A percentile compares a stretch with the other conserved stretches of the same genome.
These are phyloP conservation scores for Dryas octopetala DNA, from an alignment of 306 rosid genomes.

Conservation along the genomic window DNA sequence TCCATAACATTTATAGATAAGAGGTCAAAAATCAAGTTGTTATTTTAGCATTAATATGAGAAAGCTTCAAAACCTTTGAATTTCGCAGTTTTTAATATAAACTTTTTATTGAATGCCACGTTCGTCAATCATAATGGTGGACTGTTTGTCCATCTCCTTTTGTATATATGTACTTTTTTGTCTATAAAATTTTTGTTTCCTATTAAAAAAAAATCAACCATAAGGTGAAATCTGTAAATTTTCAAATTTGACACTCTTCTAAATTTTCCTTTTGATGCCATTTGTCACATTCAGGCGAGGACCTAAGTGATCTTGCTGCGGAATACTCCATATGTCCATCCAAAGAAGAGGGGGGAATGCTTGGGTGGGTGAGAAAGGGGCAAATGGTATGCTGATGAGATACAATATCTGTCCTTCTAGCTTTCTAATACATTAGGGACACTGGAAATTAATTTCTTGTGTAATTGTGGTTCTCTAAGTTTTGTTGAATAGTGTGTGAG, in stretches of 20 bases:
- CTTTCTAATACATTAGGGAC: slow-evolving; percentile 6
- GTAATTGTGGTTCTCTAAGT: not conserved
- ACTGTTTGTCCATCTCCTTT: not conserved
- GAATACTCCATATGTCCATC: slow-evolving; percentile 86
- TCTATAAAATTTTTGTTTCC: not conserved
- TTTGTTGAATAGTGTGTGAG: not conserved
- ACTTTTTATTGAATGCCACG: not conserved
- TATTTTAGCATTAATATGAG: not conserved
- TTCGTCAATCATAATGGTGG: not conserved
- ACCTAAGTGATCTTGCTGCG: slow-evolving; percentile 89
- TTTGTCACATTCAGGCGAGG: slow-evolving; percentile 66
- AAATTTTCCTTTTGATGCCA: slow-evolving; percentile 6
- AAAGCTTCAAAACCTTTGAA: not conserved
- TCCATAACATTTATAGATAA: not conserved
- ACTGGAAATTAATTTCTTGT: slow-evolving; percentile 10
- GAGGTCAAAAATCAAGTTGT: not conserved
- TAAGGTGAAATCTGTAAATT: not conserved
- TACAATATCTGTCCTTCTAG: slow-evolving; percentile 10
- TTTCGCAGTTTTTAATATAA: not conserved
- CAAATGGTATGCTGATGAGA: slow-evolving; percentile 64
- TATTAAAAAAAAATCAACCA: not conserved
- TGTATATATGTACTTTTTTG: not conserved
- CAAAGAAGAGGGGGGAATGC: slow-evolving; percentile 91
- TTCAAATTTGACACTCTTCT: slow-evolving; percentile 8
- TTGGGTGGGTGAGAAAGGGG: slow-evolving; percentile 94